phyloP scores from a whole-genome alignment of 768 basidiomycete genomes.

The Chalciporus piperatus region DNA sequence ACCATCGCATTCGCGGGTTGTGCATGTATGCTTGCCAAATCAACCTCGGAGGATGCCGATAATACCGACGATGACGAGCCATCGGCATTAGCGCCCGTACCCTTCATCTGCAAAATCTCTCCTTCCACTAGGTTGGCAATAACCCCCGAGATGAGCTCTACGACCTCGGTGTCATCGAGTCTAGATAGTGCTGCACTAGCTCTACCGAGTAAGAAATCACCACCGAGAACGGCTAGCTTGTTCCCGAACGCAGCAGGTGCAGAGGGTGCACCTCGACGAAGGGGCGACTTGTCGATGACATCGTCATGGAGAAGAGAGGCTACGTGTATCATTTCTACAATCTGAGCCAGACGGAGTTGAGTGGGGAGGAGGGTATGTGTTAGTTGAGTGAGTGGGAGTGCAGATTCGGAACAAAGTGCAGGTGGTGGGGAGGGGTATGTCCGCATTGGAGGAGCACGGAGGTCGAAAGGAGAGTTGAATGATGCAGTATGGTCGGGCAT shows the following conservation, averaged over 20 bases:
- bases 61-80: background rate
- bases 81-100: slow-evolving; percentile 1
- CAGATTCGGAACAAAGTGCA: slow-evolving; percentile 15
- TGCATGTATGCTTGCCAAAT: slow-evolving; percentile 42
- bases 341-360: slow-evolving; percentile 90
- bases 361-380: slow-evolving; percentile 60
- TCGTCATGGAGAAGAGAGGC: slow-evolving; percentile 92
- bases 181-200: slow-evolving; percentile 85
- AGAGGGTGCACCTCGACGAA: slow-evolving; percentile 65
- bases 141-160: slow-evolving; percentile 89
- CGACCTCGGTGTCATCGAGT: slow-evolving; percentile 84
- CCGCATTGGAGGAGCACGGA: slow-evolving; percentile 35
- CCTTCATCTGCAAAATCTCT: slow-evolving; percentile 76
- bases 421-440: slow-evolving; percentile 26
- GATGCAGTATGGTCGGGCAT: slow-evolving; percentile 78
- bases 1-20: slow-evolving; percentile 30
- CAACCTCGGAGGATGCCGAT: slow-evolving; percentile 11
- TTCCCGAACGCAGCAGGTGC: slow-evolving; percentile 83
- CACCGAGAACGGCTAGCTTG: slow-evolving; percentile 91
- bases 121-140: slow-evolving; percentile 97
- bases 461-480: slow-evolving; percentile 57
- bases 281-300: slow-evolving; percentile 71
- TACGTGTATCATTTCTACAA: slow-evolving; percentile 97
- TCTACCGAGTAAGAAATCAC: slow-evolving; percentile 93
- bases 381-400: slow-evolving; percentile 32